Evolutionary conservation across 371 early-diverging fungal genomes (phyloP), one percentile per base, ranked within the genome.

Genomic region (Quaeritorhiza haematococci): DNA sequence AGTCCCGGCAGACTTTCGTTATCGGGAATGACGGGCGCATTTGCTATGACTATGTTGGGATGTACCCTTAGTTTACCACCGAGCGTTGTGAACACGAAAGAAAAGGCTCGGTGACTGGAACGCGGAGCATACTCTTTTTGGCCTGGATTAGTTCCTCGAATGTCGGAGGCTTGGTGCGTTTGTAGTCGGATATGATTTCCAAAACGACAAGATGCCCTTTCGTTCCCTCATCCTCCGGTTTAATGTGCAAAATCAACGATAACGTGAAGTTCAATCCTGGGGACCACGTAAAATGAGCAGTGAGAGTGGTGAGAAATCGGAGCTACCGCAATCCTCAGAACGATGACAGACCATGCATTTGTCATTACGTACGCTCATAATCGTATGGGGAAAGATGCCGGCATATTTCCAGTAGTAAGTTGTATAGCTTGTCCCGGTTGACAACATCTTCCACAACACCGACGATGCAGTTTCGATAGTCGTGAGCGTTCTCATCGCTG

Each of bases 351-450:
- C n/a, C n/a, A n/a, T n/a, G n/a, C n/a, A n/a, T 17, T 19, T 10
- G 15, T 5, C 26, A 21, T 27, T 7, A 19, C 43, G 46, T 58
- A 67, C 76, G 63, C 49, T 82, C 79, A 49, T 84, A 84, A 56
- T 80, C 76, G 62, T 83, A 84, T 0, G 80, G 63, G 0, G 78
- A 78, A n/a, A 79, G 49, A 10, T 51, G 54, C 3, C 54, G 58
- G 33, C 72, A 62, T 6, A 63, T 64, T 23, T 73, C 67, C 3
- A 67, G 26, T 10, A 76, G 64, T 7, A 67, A 47, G 19, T 61
- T 54, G 53, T 72, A 55, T 26, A 82, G 63, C 28, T 52, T 34
- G 1, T 52, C 55, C 58, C 72, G 69, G 61, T 76, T 76, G 29
- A 27, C 60, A 13, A 64, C 58, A 44, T 76, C 68, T 15, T 69